These are phyloP conservation scores for Penicillium sp. DNA, from an alignment of 2,329 filamentous ascomycete species.

Conservation along the genomic window DNA sequence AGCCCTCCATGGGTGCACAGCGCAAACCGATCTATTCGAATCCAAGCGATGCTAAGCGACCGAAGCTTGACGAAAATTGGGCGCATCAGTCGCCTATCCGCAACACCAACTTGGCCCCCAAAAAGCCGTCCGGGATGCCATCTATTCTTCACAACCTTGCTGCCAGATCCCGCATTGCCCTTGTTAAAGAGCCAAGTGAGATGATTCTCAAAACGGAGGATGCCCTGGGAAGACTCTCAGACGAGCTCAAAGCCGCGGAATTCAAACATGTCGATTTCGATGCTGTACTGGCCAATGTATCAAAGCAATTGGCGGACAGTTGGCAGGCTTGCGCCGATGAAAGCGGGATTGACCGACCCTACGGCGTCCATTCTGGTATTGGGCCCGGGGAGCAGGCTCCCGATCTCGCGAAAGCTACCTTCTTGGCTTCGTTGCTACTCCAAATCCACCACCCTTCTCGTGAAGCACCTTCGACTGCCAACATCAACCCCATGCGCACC, in stretches of 20 bases:
- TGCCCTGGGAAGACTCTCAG: conserved; percentile 57
- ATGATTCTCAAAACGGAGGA: conserved; percentile 69
- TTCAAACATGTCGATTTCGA: conserved; percentile 27
- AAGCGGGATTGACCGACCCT: conserved; percentile 34
- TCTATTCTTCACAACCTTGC: conserved; percentile 63
- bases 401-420: conserved; percentile 66
- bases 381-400: conserved; percentile 56
- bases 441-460: conserved; percentile 63
- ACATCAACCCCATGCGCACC: conserved; percentile 20
- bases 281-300: conserved; percentile 27
- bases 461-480: conserved; percentile 19
- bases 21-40: conserved; percentile 38
- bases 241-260: conserved; percentile 30
- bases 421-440: conserved; percentile 67
- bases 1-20: conserved; percentile 13
- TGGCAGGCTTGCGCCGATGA: conserved; percentile 30
- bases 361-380: conserved; percentile 49
- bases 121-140: conserved; percentile 56
- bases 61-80: conserved; percentile 37
- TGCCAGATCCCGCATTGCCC: conserved; percentile 48
- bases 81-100: conserved; percentile 26
- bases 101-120: conserved; percentile 29
- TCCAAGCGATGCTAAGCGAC: conserved; percentile 35
- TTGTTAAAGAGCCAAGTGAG: conserved; percentile 59
- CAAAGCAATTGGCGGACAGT: conserved; percentile 28